Percentiles rank a stretch among this genome's conserved stretches.
Evolutionary conservation across 805 yeast species (phyloP).

Genomic region (Starmerella ratchasimensis): DNA sequence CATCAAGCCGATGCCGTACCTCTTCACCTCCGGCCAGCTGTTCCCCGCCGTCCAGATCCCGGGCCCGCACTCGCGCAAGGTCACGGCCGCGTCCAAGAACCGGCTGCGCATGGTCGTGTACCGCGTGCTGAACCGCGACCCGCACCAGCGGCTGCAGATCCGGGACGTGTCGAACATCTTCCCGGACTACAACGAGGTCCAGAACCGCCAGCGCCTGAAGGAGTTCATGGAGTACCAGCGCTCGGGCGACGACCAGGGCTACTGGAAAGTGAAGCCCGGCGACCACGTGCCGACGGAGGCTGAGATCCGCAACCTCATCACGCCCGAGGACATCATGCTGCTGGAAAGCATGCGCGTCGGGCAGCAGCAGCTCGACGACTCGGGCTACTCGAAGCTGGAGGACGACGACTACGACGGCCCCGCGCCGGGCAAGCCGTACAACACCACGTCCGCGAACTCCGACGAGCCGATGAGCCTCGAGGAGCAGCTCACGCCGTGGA

Average conservation of each 20-base stretch:
- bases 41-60: conserved; percentile 92
- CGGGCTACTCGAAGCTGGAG: conserved; percentile 38
- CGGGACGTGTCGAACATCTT: conserved; percentile 82
- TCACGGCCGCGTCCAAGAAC: conserved; percentile 82
- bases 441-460: conserved; percentile 3
- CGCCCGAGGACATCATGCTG: conserved; percentile 81
- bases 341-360: conserved; percentile 89
- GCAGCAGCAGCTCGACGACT: conserved; percentile 75
- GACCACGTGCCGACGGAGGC: conserved; percentile 63
- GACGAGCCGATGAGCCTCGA: conserved; percentile 43
- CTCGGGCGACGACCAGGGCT: conserved; percentile 86
- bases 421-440: background rate
- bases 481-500: conserved; percentile 90
- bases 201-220: conserved; percentile 83
- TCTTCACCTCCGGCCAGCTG: conserved; percentile 82
- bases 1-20: conserved; percentile 51
- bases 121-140: conserved; percentile 65
- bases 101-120: conserved; percentile 87
- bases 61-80: conserved; percentile 94
- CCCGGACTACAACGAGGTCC: conserved; percentile 96
- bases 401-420: conserved; percentile 25
- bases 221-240: conserved; percentile 97
- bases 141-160: conserved; percentile 61
- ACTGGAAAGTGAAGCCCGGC: conserved; percentile 70
- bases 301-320: conserved; percentile 62